Evolutionary conservation across 768 basidiomycete species (phyloP).

Genomic region (Imleria badia): DNA sequence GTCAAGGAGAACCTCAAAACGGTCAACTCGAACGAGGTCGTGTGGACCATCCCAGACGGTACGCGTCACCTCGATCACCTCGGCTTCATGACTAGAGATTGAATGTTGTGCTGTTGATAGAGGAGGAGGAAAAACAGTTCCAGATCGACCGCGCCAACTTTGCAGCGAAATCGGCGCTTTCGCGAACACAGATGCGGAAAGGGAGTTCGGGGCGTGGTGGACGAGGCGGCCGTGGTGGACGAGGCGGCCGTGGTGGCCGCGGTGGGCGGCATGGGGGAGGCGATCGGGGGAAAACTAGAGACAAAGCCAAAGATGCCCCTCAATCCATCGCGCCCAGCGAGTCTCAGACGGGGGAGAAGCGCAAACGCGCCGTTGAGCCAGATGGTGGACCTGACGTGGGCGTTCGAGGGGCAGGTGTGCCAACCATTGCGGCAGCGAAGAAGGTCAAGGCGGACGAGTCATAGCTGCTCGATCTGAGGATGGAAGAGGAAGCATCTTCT

Average conservation of each 20-base stretch:
- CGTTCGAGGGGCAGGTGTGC: slow-evolving; percentile 60
- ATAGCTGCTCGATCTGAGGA: slow-evolving; percentile 1
- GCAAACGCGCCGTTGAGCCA: slow-evolving; percentile 74
- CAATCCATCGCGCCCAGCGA: slow-evolving; percentile 32
- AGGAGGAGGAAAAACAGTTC: slow-evolving; percentile 71
- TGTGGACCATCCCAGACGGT: slow-evolving; percentile 67
- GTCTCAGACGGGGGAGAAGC: slow-evolving; percentile 64
- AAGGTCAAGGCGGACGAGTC: slow-evolving; percentile 43
- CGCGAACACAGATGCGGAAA: slow-evolving; percentile 40
- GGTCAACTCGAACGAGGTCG: slow-evolving; percentile 62
- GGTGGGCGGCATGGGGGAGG: slow-evolving; percentile 28
- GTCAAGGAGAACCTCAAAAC: slow-evolving; percentile 66
- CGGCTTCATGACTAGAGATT: background rate
- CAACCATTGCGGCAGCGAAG: slow-evolving; percentile 40
- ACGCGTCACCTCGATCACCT: slow-evolving; percentile 12
- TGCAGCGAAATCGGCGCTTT: slow-evolving; percentile 53
- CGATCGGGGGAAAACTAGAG: slow-evolving; percentile 18
- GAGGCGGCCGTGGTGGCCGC: slow-evolving; percentile 19
- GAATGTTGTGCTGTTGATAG: slow-evolving; percentile 33
- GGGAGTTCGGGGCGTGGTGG: slow-evolving; percentile 43
- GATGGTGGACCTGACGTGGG: slow-evolving; percentile 75
- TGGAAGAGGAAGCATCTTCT: background rate
- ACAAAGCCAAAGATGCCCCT: slow-evolving; percentile 14
- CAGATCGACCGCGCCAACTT: slow-evolving; percentile 72
- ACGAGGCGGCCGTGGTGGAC: slow-evolving; percentile 43